These are phyloP conservation scores for Inga leiocalycina DNA, from an alignment of 306 rosid species.

Conservation along the genomic window DNA sequence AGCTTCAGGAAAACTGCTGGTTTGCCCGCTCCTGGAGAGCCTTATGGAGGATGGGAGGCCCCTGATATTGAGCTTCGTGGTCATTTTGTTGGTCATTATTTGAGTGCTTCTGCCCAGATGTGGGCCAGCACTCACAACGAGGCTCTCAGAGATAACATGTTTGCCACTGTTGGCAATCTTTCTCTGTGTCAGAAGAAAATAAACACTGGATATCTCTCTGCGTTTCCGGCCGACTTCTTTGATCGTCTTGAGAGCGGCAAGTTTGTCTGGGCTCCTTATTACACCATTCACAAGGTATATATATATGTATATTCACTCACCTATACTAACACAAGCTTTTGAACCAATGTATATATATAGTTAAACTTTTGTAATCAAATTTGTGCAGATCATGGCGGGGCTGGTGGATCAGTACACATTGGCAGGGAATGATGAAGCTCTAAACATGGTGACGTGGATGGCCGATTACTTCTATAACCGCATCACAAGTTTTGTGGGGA, in stretches of 20 bases:
- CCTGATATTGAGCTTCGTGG: conserved; percentile 70
- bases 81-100: conserved; percentile 94
- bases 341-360: no score
- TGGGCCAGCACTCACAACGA: conserved; percentile 82
- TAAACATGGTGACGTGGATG: neutral
- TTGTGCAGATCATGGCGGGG: neutral
- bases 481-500: neutral
- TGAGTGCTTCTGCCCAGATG: conserved; percentile 89
- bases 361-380: no score
- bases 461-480: neutral
- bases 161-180: conserved; percentile 53
- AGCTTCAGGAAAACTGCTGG: conserved; percentile 51
- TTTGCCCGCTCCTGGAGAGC: conserved; percentile 57
- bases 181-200: conserved; percentile 72
- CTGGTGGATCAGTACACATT: neutral
- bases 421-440: neutral
- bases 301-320: conserved; percentile 90
- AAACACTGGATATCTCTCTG: conserved; percentile 89
- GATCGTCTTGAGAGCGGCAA: conserved; percentile 66
- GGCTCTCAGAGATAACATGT: conserved; percentile 60
- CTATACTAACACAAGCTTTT: no score
- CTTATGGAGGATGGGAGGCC: conserved; percentile 76
- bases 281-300: conserved; percentile 14
- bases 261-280: conserved; percentile 7
- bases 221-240: conserved; percentile 74